Evolutionary conservation across 2,329 filamentous ascomycete genomes (phyloP).

Genomic region (Paecilomyces niveus): DNA sequence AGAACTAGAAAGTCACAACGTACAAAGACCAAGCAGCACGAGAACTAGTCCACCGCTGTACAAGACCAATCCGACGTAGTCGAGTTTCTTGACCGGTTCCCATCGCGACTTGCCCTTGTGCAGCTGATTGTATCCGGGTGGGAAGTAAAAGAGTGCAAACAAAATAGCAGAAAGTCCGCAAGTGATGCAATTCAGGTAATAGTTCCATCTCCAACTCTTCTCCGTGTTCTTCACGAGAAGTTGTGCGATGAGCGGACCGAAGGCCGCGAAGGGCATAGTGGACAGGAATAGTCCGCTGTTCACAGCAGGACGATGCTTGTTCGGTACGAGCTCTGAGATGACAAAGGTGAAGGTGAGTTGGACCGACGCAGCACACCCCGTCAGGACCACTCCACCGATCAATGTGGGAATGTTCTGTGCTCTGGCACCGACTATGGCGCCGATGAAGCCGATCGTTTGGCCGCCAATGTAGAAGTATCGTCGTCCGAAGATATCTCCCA

Average conservation of each 20-base stretch:
- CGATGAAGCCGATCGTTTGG: constrained; percentile 25
- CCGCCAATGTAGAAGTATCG: constrained; percentile 25
- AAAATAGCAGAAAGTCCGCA: constrained; percentile 33
- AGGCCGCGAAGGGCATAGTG: constrained; percentile 20
- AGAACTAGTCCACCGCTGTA: constrained; percentile 36
- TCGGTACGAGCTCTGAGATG: constrained; percentile 33
- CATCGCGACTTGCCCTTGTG: constrained; percentile 23
- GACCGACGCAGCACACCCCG: constrained; percentile 28
- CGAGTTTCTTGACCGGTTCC: constrained; percentile 38
- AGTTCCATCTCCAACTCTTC: constrained; percentile 44
- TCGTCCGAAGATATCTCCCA: constrained; percentile 31
- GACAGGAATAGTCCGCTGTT: constrained; percentile 26
- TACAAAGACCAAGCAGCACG: constrained; percentile 38
- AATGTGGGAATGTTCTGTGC: constrained; percentile 30
- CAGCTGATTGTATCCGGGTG: constrained; percentile 40
- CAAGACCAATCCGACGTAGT: constrained; percentile 40
- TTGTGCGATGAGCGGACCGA: constrained; percentile 42
- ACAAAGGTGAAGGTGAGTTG: constrained; percentile 34
- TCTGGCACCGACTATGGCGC: constrained; percentile 30
- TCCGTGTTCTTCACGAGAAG: constrained; percentile 37
- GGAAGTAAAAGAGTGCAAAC: constrained; percentile 42
- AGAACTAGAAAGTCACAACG: not conserved
- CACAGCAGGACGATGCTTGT: constrained; percentile 27
- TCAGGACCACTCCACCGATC: constrained; percentile 31
- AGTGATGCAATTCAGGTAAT: constrained; percentile 43